These are phyloP conservation scores for Aspergillus eucalypticola DNA, from an alignment of 2,329 filamentous ascomycete species.

Conservation along the genomic window DNA sequence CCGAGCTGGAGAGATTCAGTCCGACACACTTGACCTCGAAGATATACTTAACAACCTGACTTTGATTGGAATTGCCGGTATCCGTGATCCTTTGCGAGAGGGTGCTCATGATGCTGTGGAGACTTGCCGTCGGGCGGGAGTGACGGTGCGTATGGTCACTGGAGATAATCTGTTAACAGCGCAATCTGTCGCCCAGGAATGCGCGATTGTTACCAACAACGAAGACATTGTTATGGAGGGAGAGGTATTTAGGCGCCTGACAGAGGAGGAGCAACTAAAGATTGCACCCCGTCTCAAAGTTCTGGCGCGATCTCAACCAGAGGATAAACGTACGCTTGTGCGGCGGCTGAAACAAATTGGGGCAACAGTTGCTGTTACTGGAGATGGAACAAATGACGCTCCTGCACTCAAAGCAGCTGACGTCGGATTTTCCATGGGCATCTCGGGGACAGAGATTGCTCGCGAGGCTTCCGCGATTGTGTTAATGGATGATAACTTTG, in stretches of 20 bases:
- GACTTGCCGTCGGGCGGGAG: slow-evolving; percentile 62
- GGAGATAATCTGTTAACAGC: slow-evolving; percentile 68
- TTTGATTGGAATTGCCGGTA: slow-evolving; percentile 64
- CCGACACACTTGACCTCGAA: slow-evolving; percentile 40
- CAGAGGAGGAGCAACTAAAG: slow-evolving; percentile 52
- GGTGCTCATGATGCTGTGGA: slow-evolving; percentile 63
- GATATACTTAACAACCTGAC: slow-evolving; percentile 65
- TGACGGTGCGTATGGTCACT: slow-evolving; percentile 67
- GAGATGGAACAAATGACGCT: slow-evolving; percentile 62
- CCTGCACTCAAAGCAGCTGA: slow-evolving; percentile 61
- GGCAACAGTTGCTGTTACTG: slow-evolving; percentile 58
- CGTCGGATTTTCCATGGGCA: slow-evolving; percentile 63
- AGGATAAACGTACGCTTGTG: slow-evolving; percentile 61
- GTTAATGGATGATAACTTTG: slow-evolving; percentile 54
- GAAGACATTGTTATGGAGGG: slow-evolving; percentile 62
- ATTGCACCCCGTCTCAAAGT: slow-evolving; percentile 57
- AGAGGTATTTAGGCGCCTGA: slow-evolving; percentile 59
- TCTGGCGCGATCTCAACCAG: slow-evolving; percentile 59
- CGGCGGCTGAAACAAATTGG: slow-evolving; percentile 56
- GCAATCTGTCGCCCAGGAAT: slow-evolving; percentile 66
- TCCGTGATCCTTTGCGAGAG: slow-evolving; percentile 64
- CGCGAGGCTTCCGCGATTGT: slow-evolving; percentile 63
- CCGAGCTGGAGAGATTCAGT: slow-evolving; percentile 46
- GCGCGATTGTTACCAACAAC: slow-evolving; percentile 55
- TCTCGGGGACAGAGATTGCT: slow-evolving; percentile 61